These are phyloP conservation scores for Didymella lethalis DNA, from an alignment of 2,329 filamentous ascomycete species.

Conservation along the genomic window DNA sequence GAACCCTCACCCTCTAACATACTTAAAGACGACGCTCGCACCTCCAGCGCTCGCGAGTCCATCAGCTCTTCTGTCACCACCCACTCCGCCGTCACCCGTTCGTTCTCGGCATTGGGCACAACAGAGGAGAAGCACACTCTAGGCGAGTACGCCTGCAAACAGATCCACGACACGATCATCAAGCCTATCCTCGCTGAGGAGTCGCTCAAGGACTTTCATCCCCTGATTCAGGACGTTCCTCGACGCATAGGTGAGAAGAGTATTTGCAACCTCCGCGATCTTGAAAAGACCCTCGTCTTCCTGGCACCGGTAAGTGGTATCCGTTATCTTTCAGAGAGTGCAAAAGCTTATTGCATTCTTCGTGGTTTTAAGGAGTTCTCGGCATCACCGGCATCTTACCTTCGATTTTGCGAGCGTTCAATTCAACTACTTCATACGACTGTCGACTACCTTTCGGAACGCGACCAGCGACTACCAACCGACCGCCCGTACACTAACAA, in stretches of 20 bases:
- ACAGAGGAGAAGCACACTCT: constrained; percentile 64
- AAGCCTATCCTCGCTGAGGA: constrained; percentile 76
- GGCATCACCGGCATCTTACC: constrained; percentile 75
- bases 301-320: constrained; percentile 87
- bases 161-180: constrained; percentile 82
- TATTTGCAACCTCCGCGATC: constrained; percentile 88
- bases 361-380: constrained; percentile 74
- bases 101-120: constrained; percentile 51
- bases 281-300: constrained; percentile 92
- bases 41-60: constrained; percentile 45
- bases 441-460: constrained; percentile 83
- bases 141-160: constrained; percentile 73
- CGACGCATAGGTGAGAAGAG: constrained; percentile 81
- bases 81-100: constrained; percentile 55
- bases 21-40: constrained; percentile 47
- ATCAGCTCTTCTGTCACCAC: constrained; percentile 50
- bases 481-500: constrained; percentile 94
- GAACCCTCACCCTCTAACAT: constrained; percentile 40
- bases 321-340: constrained; percentile 62
- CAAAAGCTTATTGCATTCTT: constrained; percentile 71
- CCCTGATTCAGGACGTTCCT: constrained; percentile 79
- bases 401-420: constrained; percentile 88
- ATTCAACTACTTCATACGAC: constrained; percentile 90
- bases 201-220: constrained; percentile 79
- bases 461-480: constrained; percentile 81